These are phyloP conservation scores for Tetrapyrgos nigripes DNA, from an alignment of 1,284 basidiomycete species.

Conservation along the genomic window DNA sequence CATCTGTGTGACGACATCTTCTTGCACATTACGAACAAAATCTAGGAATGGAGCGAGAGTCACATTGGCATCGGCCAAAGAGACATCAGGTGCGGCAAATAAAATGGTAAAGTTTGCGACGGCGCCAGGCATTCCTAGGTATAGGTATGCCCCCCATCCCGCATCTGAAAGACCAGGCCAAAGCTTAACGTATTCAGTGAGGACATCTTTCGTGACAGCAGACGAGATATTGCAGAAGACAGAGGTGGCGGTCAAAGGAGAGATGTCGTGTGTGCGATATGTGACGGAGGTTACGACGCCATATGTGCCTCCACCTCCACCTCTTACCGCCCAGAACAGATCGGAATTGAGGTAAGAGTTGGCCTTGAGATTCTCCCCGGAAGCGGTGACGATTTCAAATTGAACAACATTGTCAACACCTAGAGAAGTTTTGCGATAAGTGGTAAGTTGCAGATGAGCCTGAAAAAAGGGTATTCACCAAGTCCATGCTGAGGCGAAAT, in stretches of 20 bases:
- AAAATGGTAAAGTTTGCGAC: slow-evolving; percentile 20
- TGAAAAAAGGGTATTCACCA: slow-evolving; percentile 48
- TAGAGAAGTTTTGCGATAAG: no score
- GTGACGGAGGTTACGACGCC: slow-evolving; percentile 44
- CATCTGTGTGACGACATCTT: slow-evolving; percentile 20
- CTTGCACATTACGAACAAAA: no score
- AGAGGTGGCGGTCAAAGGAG: slow-evolving; percentile 35
- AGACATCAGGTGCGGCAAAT: slow-evolving; percentile 39
- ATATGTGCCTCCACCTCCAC: no score
- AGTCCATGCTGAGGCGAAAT: slow-evolving; percentile 48
- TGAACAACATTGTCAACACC: no score
- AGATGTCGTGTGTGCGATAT: slow-evolving; percentile 39
- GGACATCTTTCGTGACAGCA: slow-evolving; percentile 23
- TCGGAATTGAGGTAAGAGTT: no score
- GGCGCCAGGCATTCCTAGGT: no score
- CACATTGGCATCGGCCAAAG: slow-evolving; percentile 34
- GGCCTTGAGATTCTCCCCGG: no score
- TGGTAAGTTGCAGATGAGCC: no score
- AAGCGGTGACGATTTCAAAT: no score
- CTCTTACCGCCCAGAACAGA: no score
- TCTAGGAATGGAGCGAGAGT: slow-evolving; percentile 39
- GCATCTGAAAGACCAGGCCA: slow-evolving; percentile 29
- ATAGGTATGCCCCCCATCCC: slow-evolving; percentile 34
- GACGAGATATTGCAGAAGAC: slow-evolving; percentile 31
- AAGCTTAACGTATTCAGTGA: slow-evolving; percentile 30